phyloP scores from a whole-genome alignment of 2,329 filamentous ascomycete genomes.

The Aspergillus fructus region DNA sequence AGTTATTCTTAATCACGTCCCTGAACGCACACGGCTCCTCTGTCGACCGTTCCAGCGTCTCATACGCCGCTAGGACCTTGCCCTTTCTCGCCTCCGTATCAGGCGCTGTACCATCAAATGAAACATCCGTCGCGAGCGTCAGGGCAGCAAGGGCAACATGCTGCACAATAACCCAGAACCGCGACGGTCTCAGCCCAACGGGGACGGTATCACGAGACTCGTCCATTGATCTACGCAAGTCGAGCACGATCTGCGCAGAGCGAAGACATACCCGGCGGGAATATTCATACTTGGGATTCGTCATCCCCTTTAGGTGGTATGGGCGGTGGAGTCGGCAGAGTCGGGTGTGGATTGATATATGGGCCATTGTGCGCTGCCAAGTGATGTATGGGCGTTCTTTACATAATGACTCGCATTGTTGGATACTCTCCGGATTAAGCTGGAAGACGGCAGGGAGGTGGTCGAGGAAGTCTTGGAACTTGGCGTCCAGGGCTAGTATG shows the following conservation, averaged over 20 bases:
- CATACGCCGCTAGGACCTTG: constrained; percentile 2
- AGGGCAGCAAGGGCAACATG: constrained; percentile 25
- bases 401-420: constrained; percentile 14
- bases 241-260: constrained; percentile 2
- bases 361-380: constrained; percentile 18
- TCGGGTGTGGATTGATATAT: constrained; percentile 22
- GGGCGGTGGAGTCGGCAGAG: constrained; percentile 25
- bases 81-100: constrained; percentile 16
- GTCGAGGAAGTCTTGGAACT: neutral
- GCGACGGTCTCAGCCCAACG: constrained; percentile 16
- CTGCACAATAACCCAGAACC: constrained; percentile 22
- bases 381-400: constrained; percentile 23
- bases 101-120: constrained; percentile 18
- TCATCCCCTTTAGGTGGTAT: constrained; percentile 20
- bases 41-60: constrained; percentile 3
- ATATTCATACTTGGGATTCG: constrained; percentile 9
- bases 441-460: constrained; percentile 3
- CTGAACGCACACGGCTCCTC: neutral
- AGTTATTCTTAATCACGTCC: constrained; percentile 2
- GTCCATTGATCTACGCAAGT: constrained; percentile 3
- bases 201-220: neutral
- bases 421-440: constrained; percentile 17
- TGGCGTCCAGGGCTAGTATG: neutral
- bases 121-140: constrained; percentile 24
- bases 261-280: neutral